Conservation (phyloP, 1,284 basidiomycete species). For the Ceratobasidium sp. region DNA sequence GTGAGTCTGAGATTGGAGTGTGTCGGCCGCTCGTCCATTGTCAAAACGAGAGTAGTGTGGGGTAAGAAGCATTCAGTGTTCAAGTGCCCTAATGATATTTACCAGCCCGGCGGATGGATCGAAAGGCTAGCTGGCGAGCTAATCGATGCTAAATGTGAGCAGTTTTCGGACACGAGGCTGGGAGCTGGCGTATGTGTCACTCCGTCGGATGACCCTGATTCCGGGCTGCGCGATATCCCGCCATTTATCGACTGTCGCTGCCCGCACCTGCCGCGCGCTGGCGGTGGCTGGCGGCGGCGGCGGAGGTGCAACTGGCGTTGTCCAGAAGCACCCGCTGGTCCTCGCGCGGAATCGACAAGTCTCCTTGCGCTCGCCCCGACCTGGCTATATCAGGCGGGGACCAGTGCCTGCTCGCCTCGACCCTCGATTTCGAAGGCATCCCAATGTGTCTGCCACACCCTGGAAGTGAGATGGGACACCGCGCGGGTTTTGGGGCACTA, state of each 20-base stretch:
- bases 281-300: background rate
- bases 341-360: background rate
- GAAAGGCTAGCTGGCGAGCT: slow-evolving; percentile 17
- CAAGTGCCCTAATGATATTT: slow-evolving; percentile 39
- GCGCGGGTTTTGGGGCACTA: slow-evolving; percentile 44
- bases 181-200: slow-evolving; percentile 17
- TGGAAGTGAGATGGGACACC: slow-evolving; percentile 44
- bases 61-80: slow-evolving; percentile 44
- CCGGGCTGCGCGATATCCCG: background rate
- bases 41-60: slow-evolving; percentile 44
- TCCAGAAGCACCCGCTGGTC: background rate
- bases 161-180: slow-evolving; percentile 26
- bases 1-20: slow-evolving; percentile 43
- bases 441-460: slow-evolving; percentile 27
- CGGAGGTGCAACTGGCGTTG: background rate
- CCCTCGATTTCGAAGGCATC: slow-evolving; percentile 40
- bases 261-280: background rate
- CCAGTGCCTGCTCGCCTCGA: slow-evolving; percentile 24
- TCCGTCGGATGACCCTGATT: slow-evolving; percentile 29
- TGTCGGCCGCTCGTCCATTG: slow-evolving; percentile 44
- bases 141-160: slow-evolving; percentile 36
- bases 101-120: slow-evolving; percentile 33
- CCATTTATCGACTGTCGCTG: background rate
- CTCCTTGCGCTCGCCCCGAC: slow-evolving; percentile 37
- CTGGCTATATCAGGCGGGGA: slow-evolving; percentile 33